These are phyloP conservation scores for Agroathelia rolfsii DNA, from an alignment of 1,284 basidiomycete genomes.

Conservation along the genomic window DNA sequence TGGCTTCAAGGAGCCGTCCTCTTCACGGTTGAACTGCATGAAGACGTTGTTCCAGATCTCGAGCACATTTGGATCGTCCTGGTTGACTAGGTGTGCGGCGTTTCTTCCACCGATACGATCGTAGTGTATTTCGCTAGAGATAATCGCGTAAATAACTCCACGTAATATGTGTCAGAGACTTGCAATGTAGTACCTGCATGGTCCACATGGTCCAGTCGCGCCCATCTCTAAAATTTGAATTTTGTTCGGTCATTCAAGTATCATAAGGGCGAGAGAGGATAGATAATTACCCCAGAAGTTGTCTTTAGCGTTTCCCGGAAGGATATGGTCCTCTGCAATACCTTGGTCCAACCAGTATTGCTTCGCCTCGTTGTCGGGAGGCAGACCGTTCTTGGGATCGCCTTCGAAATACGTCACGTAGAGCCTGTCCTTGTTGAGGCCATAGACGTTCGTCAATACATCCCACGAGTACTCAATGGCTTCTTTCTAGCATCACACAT, in stretches of 20 bases:
- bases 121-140: constrained; percentile 83
- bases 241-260: constrained; percentile 5
- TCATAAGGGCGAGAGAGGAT: constrained; percentile 2
- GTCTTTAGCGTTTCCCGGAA: constrained; percentile 93
- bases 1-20: constrained; percentile 70
- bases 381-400: constrained; percentile 77
- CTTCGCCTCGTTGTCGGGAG: constrained; percentile 82
- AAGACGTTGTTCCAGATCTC: constrained; percentile 99
- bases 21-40: constrained; percentile 96
- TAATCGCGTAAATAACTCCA: too few relatives aligned
- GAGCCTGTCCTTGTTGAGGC: constrained; percentile 81
- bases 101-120: constrained; percentile 94
- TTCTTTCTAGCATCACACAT: constrained; percentile 63
- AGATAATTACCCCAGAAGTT: constrained; percentile 89
- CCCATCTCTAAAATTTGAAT: constrained; percentile 75
- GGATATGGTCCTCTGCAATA: constrained; percentile 80
- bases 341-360: constrained; percentile 85
- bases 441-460: constrained; percentile 83
- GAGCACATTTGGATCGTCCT: constrained; percentile 91
- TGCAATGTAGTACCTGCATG: constrained; percentile 62
- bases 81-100: constrained; percentile 86
- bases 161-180: too few relatives aligned
- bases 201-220: constrained; percentile 93
- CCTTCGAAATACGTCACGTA: constrained; percentile 99
- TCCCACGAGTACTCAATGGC: constrained; percentile 93